Evolutionary conservation across 352 stramenopile species (phyloP), one percentile per base, ranked within the genome.

Genomic region (Phytophthora macrochlamydospora): DNA sequence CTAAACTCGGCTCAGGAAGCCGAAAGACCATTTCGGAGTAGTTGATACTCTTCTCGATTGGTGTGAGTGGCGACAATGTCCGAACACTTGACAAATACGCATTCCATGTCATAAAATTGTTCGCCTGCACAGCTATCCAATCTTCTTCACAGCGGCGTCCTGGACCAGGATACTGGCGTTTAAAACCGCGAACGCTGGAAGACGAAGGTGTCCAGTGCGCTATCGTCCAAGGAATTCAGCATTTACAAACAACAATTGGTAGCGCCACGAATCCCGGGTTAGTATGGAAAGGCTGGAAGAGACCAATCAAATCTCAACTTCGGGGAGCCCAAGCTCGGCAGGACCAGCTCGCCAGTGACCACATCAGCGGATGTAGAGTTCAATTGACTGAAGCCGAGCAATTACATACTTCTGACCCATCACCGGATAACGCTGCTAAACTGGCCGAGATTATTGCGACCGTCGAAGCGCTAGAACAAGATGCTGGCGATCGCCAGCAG

Each of bases 1-100:
- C 35, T 6, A 40, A 40, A 40, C 6, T 11, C 35, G 9, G 6
- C 35, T 40, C 42, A 35, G 45, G 18, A 33, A 51, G 18, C 7
- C 45, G 45, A 51, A 51, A 51, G 5, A 38, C 18, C 24, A 51
- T 11, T 11, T 51, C 45, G 9, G 45, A 32, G 45, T 51, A 51
- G 45, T 28, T 51, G 6, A 32, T 29, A 14, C 45, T 51, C 24
- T 51, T 51, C 14, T 51, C 45, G 3, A 51, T 51, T 35, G 45
- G n/a, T 14, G 45, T 51, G 35, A 40, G 35, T 11, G 35, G 6
- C 35, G 35, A 11, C 6, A 40, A 11, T 11, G 35, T 40, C 9
- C 35, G 35, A 40, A 40, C 35, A 40, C 35, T 40, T 11, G 35
- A 40, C 35, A 40, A 11, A 11, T 11, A 40, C 35, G 35, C 35